Percentiles rank a stretch among this genome's conserved stretches.
Conservation (phyloP, 306 rosid species). For the Vicia faba region DNA sequence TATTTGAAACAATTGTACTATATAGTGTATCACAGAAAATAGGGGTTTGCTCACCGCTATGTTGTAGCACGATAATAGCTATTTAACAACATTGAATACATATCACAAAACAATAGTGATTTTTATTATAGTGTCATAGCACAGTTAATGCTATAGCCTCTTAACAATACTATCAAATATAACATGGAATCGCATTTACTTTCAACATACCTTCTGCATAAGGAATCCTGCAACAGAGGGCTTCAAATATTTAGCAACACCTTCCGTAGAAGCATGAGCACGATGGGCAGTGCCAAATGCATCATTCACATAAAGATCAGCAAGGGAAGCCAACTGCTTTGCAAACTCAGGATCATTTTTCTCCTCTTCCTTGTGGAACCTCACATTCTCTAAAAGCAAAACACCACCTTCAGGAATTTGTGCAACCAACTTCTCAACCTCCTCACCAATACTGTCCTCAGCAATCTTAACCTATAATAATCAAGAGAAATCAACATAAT, state of each 20-base stretch:
- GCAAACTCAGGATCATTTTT: slow-evolving; percentile 93
- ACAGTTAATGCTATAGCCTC: neutral
- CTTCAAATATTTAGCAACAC: slow-evolving; percentile 81
- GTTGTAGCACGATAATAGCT: no score
- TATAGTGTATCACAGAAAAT: no score
- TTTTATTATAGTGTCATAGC: no score
- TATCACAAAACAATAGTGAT: no score
- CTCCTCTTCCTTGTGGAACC: slow-evolving; percentile 96
- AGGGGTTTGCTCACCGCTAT: no score
- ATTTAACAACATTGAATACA: no score
- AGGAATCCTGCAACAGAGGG: slow-evolving; percentile 95
- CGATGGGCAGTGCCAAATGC: slow-evolving; percentile 97
- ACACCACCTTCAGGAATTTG: slow-evolving; percentile 81
- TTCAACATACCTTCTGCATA: slow-evolving; percentile 84
- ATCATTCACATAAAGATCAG: slow-evolving; percentile 90
- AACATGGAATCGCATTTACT: neutral
- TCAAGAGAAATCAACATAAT: neutral
- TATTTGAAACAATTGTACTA: no score
- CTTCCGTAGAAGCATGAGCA: slow-evolving; percentile 97
- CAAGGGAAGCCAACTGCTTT: slow-evolving; percentile 90
- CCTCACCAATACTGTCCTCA: slow-evolving; percentile 73
- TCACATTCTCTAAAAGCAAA: slow-evolving; percentile 90
- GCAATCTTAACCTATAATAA: slow-evolving; percentile 71
- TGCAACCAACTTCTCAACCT: slow-evolving; percentile 81
- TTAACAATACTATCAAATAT: neutral